Percentiles rank a stretch among this genome's conserved stretches.
These are phyloP conservation scores for Akanthomyces dipterigenus DNA, from an alignment of 2,329 filamentous ascomycete species.

Conservation along the genomic window DNA sequence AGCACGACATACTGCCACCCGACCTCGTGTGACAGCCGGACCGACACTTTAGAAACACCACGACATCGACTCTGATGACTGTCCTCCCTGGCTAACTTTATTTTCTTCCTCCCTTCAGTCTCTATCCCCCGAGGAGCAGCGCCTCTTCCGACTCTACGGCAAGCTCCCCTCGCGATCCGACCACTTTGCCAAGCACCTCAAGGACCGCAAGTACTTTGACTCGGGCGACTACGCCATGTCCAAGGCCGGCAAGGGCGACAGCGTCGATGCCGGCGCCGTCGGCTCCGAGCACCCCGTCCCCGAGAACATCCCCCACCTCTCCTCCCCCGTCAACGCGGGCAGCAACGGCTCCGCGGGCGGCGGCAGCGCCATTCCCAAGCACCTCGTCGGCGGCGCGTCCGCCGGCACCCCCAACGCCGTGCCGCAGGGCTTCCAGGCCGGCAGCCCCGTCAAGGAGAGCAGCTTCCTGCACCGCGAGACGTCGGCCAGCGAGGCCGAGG, in stretches of 20 bases:
- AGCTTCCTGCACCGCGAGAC: constrained; percentile 81
- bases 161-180: constrained; percentile 96
- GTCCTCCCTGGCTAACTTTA: not conserved
- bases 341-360: constrained; percentile 26
- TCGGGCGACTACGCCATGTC: constrained; percentile 93
- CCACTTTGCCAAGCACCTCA: constrained; percentile 94
- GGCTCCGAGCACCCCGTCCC: constrained; percentile 91
- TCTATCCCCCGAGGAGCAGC: constrained; percentile 89
- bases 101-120: constrained; percentile 48
- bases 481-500: constrained; percentile 44
- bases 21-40: not conserved
- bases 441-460: constrained; percentile 84
- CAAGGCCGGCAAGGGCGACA: constrained; percentile 93
- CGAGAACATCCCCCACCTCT: constrained; percentile 89
- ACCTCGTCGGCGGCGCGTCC: constrained; percentile 24
- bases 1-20: no score
- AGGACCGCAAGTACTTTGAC: constrained; percentile 99
- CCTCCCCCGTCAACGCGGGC: constrained; percentile 51
- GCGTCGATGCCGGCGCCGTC: constrained; percentile 87
- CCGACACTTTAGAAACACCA: not conserved
- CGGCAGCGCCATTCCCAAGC: constrained; percentile 11
- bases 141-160: constrained; percentile 93
- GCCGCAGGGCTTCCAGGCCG: constrained; percentile 44
- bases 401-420: constrained; percentile 12
- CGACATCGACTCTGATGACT: not conserved